Evolutionary conservation across 441 rosid genomes (phyloP).

Genomic region (Mallotus repandus): DNA sequence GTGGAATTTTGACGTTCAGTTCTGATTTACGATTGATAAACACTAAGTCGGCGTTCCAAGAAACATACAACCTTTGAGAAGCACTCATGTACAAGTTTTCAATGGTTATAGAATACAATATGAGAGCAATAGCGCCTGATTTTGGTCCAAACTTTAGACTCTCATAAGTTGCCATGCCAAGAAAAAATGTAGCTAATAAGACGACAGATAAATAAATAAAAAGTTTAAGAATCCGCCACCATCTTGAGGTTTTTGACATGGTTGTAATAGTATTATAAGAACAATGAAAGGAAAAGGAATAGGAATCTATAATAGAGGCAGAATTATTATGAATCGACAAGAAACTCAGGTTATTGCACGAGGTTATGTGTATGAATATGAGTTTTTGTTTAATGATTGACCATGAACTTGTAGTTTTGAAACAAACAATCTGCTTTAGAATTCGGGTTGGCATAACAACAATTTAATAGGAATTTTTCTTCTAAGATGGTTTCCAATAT

Average conservation of each 20-base stretch:
- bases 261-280: neutral
- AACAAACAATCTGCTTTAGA: neutral
- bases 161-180: neutral
- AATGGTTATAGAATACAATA: neutral
- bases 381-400: too few relatives aligned
- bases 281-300: too few relatives aligned
- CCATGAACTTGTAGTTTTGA: too few relatives aligned
- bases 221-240: neutral
- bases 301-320: too few relatives aligned
- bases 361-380: too few relatives aligned
- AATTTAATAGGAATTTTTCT: neutral
- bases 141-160: neutral
- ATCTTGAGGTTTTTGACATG: neutral
- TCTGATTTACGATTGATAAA: neutral
- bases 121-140: neutral
- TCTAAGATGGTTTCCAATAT: too few relatives aligned
- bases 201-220: neutral
- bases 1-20: neutral
- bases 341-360: too few relatives aligned
- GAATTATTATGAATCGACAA: too few relatives aligned
- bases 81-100: neutral
- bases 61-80: neutral
- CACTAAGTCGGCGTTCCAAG: neutral
- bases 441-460: neutral
- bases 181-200: neutral